Base-by-base conservation (phyloP, 2,329 filamentous ascomycete species). In the Xylariales sp. region DNA sequence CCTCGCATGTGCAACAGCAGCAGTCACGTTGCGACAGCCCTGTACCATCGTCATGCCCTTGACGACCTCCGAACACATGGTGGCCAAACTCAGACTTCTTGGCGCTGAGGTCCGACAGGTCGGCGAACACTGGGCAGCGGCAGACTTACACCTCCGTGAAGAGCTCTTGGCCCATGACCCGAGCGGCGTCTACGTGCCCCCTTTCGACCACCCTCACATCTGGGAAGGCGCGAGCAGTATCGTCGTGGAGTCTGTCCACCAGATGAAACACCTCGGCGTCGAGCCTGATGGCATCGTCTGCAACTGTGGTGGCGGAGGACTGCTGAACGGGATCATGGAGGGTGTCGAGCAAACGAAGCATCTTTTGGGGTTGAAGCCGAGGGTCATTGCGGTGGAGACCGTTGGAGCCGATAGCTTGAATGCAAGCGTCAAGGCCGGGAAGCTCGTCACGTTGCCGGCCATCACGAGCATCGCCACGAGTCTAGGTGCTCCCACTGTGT, bases 401-500 rank as follows among this genome's bases (percentile, higher is more conserved):
- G 56, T 65, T 1, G 88, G 88, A 20, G 84, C 86, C 0, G 79
- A 88, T 43, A 83, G 80, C 15, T 69, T 94, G 20, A 70, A 77
- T 37, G 70, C 76, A n/a, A 77, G 78, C 46, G 57, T 93, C 11
- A 58, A 66, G 18, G 73, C 74, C 1, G 69, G 72, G 1, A 46
- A 68, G 40, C 70, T 85, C 48, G 66, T 86, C 43, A 82, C 81
- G 0, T 65, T 94, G 4, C 73, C 78, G 0, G 75, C 65, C 10
- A 91, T 95, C 51, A 88, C 86, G 2, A 86, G 80, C 38, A 76
- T 86, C 40, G 88, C 88, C 1, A 87, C 77, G 0, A 84, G 76
- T 5, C 71, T 95, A 1, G 88, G 88, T 2, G 84, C 82, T n/a
- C 71, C 75, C 7, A 73, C 75, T n/a, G 85, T 95, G 4, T 80